These are phyloP conservation scores for Fusarium clavum DNA, from an alignment of 2,329 filamentous ascomycete species.

Conservation along the genomic window DNA sequence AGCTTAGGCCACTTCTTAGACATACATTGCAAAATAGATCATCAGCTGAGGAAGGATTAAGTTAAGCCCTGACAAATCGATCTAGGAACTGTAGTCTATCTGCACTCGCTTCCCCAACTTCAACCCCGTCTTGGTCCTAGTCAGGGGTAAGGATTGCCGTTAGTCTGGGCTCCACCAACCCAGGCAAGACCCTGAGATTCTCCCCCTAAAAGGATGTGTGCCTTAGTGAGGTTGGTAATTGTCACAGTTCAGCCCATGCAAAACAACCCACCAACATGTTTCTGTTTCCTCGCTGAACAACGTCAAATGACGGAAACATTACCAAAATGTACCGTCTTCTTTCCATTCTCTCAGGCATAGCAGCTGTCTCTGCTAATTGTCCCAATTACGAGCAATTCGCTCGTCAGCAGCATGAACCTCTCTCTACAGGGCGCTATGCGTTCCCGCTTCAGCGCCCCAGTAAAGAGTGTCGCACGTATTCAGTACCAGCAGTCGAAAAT, in stretches of 20 bases:
- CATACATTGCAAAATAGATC: neutral
- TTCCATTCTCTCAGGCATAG: slow-evolving; percentile 20
- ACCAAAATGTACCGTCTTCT: slow-evolving; percentile 19
- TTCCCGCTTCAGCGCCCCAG: slow-evolving; percentile 85
- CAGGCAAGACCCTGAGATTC: slow-evolving; percentile 10
- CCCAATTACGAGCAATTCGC: slow-evolving; percentile 53
- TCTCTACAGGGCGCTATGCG: slow-evolving; percentile 78
- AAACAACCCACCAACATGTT: slow-evolving; percentile 15
- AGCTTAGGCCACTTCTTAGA: neutral
- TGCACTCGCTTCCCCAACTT: slow-evolving; percentile 17
- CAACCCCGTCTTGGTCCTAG: slow-evolving; percentile 9
- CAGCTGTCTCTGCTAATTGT: slow-evolving; percentile 46
- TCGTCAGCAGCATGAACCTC: slow-evolving; percentile 69
- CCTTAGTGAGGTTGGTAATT: neutral
- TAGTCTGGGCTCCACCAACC: neutral
- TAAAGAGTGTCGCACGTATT: slow-evolving; percentile 82
- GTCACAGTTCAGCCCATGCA: neutral
- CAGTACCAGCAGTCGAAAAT: slow-evolving; percentile 79
- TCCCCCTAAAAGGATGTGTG: neutral
- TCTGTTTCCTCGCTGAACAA: slow-evolving; percentile 4
- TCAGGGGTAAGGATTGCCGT: slow-evolving; percentile 17
- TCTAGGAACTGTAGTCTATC: neutral
- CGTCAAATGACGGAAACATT: slow-evolving; percentile 14
- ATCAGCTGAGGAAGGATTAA: neutral
- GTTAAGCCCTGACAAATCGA: neutral